phyloP scores from a whole-genome alignment of 176 grass and related monocot species.

The Secale cereale region DNA sequence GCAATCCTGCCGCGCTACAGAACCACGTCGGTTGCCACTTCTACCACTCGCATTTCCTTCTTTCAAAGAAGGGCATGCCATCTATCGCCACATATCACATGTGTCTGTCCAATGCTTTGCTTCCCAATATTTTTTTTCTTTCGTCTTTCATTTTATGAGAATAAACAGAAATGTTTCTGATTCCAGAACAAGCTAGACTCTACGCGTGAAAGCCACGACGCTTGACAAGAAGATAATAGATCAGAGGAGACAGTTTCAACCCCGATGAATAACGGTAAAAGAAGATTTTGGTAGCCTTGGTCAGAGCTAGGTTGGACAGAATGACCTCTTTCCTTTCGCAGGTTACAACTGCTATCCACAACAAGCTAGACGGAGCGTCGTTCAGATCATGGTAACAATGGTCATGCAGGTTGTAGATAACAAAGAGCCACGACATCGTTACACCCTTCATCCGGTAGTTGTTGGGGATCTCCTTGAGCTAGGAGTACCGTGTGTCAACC shows the following conservation, averaged over 20 bases:
- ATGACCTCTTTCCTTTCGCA: neutral
- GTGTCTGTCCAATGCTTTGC: no score
- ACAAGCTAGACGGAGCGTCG: neutral
- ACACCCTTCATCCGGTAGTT: constrained; percentile 37
- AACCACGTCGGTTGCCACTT: no score
- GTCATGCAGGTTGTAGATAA: neutral
- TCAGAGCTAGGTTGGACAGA: neutral
- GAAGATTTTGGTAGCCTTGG: neutral
- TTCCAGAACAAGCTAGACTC: no score
- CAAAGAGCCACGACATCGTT: constrained; percentile 28
- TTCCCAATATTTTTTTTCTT: no score
- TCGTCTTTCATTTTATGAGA: no score
- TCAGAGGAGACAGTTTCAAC: constrained; percentile 24
- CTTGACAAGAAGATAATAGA: neutral
- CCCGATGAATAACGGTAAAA: constrained; percentile 7
- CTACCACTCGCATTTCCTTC: no score
- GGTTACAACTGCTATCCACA: constrained; percentile 18
- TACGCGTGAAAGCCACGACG: neutral
- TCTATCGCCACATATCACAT: no score
- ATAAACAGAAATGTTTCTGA: no score
- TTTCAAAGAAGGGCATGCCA: no score
- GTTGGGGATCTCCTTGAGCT: constrained; percentile 46
- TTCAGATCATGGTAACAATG: no score
- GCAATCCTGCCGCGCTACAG: no score
- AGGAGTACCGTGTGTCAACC: constrained; percentile 31